phyloP scores from a whole-genome alignment of 371 early-diverging fungal genomes.

The Chytridium lagenaria region DNA sequence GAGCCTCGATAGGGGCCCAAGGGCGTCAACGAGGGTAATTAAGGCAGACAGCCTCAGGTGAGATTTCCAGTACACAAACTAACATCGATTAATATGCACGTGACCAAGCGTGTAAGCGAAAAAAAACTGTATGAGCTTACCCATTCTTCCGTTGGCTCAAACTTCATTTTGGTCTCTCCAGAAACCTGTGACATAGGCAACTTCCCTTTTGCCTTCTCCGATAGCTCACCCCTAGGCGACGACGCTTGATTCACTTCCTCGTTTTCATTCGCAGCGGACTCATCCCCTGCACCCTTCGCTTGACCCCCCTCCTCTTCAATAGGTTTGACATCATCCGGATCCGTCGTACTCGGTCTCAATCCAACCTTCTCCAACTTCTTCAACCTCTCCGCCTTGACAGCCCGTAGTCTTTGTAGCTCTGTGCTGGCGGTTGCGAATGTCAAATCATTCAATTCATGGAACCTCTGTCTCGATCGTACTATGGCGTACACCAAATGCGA shows the following conservation, averaged over 20 bases:
- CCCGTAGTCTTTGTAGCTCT: constrained; percentile 63
- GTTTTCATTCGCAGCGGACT: neutral
- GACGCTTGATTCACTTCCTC: neutral
- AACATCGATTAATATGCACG: neutral
- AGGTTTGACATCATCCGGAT: neutral
- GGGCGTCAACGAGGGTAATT: constrained; percentile 60
- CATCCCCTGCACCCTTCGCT: constrained; percentile 13
- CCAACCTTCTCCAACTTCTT: constrained; percentile 29
- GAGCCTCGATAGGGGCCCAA: constrained; percentile 70
- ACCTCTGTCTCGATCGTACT: constrained; percentile 69
- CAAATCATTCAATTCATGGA: constrained; percentile 67
- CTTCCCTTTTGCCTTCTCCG: constrained; percentile 70
- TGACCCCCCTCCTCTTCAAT: neutral
- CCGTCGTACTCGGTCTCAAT: neutral
- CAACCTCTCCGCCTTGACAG: constrained; percentile 48
- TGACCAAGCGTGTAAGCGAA: neutral
- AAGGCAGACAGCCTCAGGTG: constrained; percentile 72
- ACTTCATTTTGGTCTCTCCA: constrained; percentile 42
- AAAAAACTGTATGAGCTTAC: constrained; percentile 36
- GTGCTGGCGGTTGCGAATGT: constrained; percentile 66
- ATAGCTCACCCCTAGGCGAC: constrained; percentile 38
- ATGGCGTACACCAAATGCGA: constrained; percentile 79
- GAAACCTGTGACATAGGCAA: constrained; percentile 36
- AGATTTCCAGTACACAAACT: constrained; percentile 67
- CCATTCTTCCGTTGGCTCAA: constrained; percentile 62